Conservation (phyloP, 352 stramenopile genomes). For the Globisporangium paddicum region DNA sequence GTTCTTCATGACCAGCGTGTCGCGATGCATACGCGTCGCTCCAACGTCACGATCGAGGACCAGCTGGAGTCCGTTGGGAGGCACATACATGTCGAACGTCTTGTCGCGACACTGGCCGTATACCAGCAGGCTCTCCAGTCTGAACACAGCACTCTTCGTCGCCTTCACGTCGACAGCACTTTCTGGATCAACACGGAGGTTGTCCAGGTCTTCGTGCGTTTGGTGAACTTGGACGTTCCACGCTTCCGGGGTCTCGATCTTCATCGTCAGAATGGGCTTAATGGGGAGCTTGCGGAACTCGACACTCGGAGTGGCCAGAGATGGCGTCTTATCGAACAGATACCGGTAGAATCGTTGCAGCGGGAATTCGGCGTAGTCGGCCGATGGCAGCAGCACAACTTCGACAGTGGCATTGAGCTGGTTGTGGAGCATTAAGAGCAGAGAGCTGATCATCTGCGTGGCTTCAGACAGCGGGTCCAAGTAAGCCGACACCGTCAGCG, state of each 20-base stretch:
- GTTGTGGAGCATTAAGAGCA: constrained; percentile 75
- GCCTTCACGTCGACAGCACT: constrained; percentile 41
- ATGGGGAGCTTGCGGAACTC: constrained; percentile 80
- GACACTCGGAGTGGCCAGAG: constrained; percentile 35
- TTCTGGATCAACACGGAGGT: constrained; percentile 80
- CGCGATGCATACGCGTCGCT: constrained; percentile 54
- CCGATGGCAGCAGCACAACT: constrained; percentile 51
- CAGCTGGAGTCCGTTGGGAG: constrained; percentile 90
- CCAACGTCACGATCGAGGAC: constrained; percentile 79
- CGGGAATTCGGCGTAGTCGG: constrained; percentile 84
- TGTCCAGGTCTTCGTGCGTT: constrained; percentile 87
- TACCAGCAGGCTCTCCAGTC: constrained; percentile 88
- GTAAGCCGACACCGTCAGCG: constrained; percentile 69
- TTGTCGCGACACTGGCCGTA: constrained; percentile 88
- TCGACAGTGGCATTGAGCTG: constrained; percentile 75
- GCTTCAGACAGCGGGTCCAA: constrained; percentile 90
- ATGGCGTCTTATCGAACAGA: constrained; percentile 60
- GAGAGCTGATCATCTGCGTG: constrained; percentile 83
- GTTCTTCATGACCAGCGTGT: constrained; percentile 99
- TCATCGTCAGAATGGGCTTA: constrained; percentile 89
- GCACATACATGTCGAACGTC: constrained; percentile 73
- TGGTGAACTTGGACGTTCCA: constrained; percentile 90
- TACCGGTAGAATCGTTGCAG: constrained; percentile 93
- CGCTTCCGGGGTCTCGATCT: constrained; percentile 89
- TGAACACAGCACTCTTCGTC: constrained; percentile 74